These are phyloP conservation scores for Lasiodiplodia sp. DNA, from an alignment of 2,329 filamentous ascomycete genomes.

Conservation along the genomic window DNA sequence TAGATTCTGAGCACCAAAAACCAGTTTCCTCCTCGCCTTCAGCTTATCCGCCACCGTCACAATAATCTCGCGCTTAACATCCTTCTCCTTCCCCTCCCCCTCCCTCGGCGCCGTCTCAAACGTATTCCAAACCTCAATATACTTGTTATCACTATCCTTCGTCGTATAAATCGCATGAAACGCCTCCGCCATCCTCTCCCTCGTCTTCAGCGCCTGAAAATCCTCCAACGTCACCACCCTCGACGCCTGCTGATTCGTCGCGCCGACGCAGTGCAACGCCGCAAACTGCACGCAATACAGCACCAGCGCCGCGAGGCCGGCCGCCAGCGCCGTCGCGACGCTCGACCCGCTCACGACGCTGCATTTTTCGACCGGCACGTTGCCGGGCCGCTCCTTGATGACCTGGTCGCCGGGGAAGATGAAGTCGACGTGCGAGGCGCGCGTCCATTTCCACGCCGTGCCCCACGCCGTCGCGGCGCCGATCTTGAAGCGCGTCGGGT, in stretches of 20 bases:
- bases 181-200: background rate
- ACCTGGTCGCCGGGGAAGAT: constrained; percentile 11
- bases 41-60: background rate
- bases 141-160: background rate
- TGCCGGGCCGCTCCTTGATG: background rate
- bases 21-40: background rate
- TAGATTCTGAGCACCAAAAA: background rate
- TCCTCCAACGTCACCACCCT: background rate
- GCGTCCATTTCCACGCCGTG: background rate
- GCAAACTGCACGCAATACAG: constrained; percentile 13
- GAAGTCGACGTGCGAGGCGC: constrained; percentile 6
- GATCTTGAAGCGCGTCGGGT: background rate
- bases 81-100: no score
- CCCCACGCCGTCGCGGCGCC: background rate
- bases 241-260: background rate
- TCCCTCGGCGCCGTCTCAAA: background rate
- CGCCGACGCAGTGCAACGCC: background rate
- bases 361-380: background rate
- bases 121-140: constrained; percentile 10
- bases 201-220: background rate
- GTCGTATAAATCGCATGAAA: constrained; percentile 5
- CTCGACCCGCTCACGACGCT: constrained; percentile 1
- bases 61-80: background rate
- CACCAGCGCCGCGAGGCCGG: background rate
- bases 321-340: constrained; percentile 11